Evolutionary conservation across 371 early-diverging fungal genomes (phyloP), one percentile per base, ranked within the genome.

Genomic region (Coemansia sp.): DNA sequence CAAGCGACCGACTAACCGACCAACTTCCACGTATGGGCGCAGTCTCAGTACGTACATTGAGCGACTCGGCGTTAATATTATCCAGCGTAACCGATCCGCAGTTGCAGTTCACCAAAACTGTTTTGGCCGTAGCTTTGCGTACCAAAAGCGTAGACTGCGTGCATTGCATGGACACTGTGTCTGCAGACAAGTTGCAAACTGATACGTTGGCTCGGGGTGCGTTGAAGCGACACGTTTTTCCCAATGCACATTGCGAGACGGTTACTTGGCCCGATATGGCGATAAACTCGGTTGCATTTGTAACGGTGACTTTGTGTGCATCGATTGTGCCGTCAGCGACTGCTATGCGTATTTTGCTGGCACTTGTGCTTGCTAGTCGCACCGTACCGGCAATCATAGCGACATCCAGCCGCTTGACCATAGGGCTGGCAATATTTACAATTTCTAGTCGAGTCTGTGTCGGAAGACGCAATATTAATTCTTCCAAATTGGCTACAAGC

Each of bases 1-100:
- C 28, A 20, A 73, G 28, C 40, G 9, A 3, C 30, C 44, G 50
- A 33, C 65, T 30, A 12, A 75, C 50, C 9, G 21, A 47, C 77
- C 77, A 75, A 33, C 52, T 47, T 14, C 77, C 77, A 4, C 59
- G 58, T 5, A 75, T 60, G 1, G 74, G 48, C 14, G 68, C 67
- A 5, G 67, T 62, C 3, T 54, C 33, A 1, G 64, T 51, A 20
- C n/a, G 28, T 9, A 75, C 59, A 8, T 50, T 26, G 11, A 75
- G 67, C 7, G 56, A 30, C 1, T 23, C 30, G 9, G 62, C 64
- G 21, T 42, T 5, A 20, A 70, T 28, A 2, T 40, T 56, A 8
- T 75, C 61, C 5, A 75, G 20, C 7, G 18, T 39, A 11, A 73
- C 48, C 1, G 39, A 8, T 4, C 75, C 75, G 12, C 55, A 44